Evolutionary conservation across 2,329 filamentous ascomycete species (phyloP).

Genomic region (Beauveria varroae): DNA sequence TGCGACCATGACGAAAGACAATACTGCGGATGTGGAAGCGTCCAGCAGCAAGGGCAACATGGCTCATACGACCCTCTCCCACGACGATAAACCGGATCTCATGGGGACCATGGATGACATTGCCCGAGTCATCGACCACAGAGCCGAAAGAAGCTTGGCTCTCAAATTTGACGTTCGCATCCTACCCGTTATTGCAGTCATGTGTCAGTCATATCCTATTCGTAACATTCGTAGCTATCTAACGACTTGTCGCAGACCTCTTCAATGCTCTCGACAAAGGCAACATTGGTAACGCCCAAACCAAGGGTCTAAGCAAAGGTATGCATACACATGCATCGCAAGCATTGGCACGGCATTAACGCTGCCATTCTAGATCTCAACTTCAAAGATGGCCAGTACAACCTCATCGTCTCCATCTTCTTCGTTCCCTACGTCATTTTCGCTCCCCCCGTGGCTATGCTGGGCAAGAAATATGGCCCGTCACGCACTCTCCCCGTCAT

Average conservation of each 20-base stretch:
- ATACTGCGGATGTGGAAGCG: background rate
- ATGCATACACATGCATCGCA: conserved; percentile 14
- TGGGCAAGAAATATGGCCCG: conserved; percentile 65
- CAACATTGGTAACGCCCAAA: conserved; percentile 48
- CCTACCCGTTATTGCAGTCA: conserved; percentile 45
- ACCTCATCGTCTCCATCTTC: conserved; percentile 64
- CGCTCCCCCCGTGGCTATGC: conserved; percentile 50
- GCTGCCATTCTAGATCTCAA: conserved; percentile 32
- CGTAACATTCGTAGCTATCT: background rate
- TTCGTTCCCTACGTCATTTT: conserved; percentile 69
- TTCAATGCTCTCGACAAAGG: conserved; percentile 40
- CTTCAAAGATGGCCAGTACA: conserved; percentile 59
- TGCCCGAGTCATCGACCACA: conserved; percentile 27
- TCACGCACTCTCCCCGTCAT: conserved; percentile 58
- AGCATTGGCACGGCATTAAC: conserved; percentile 31
- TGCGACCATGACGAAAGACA: background rate
- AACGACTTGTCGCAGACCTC: conserved; percentile 24
- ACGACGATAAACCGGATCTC: conserved; percentile 13
- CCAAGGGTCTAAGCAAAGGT: conserved; percentile 35
- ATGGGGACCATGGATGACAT: conserved; percentile 15
- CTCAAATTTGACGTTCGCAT: conserved; percentile 48
- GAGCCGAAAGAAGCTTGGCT: conserved; percentile 42
- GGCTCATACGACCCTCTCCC: background rate
- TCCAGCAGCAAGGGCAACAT: conserved; percentile 1
- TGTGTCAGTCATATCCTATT: conserved; percentile 30